phyloP scores from a whole-genome alignment of 2,329 filamentous ascomycete species.

The Fusarium sp. region DNA sequence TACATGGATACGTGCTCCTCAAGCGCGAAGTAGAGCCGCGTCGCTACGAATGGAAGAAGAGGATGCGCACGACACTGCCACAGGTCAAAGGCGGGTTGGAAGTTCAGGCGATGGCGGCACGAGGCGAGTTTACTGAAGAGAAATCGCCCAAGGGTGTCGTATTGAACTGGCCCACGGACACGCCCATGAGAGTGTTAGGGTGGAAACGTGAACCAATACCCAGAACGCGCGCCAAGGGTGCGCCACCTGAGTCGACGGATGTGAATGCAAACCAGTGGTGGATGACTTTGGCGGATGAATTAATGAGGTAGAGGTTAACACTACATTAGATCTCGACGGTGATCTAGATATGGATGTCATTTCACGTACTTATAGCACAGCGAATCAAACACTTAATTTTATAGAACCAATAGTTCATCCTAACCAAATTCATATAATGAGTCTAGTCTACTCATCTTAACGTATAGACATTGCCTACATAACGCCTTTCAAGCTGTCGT shows the following conservation, averaged over 20 bases:
- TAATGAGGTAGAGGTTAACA: slow-evolving; percentile 43
- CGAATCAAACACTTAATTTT: neutral
- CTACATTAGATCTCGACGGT: slow-evolving; percentile 8
- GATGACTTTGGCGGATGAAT: slow-evolving; percentile 45
- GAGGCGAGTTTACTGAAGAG: slow-evolving; percentile 19
- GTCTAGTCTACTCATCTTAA: neutral
- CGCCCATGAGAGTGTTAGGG: slow-evolving; percentile 39
- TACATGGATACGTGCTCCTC: slow-evolving; percentile 47
- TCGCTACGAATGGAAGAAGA: slow-evolving; percentile 40
- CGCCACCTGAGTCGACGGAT: slow-evolving; percentile 36
- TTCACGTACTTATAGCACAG: neutral
- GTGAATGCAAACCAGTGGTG: slow-evolving; percentile 44
- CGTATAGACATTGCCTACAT: neutral
- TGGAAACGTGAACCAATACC: slow-evolving; percentile 41
- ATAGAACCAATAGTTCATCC: neutral
- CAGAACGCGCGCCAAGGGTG: slow-evolving; percentile 32
- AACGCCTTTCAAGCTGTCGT: slow-evolving; percentile 1
- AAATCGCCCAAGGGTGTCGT: slow-evolving; percentile 15
- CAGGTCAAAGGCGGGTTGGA: slow-evolving; percentile 36
- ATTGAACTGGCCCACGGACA: slow-evolving; percentile 39
- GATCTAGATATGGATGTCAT: neutral
- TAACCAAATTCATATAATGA: neutral
- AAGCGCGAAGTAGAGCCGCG: slow-evolving; percentile 33
- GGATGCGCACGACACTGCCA: slow-evolving; percentile 44
- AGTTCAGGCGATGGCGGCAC: slow-evolving; percentile 18